A percentile compares a stretch with the other conserved stretches of the same genome.
Evolutionary conservation across 2,329 filamentous ascomycete species (phyloP).

Genomic region (Didymella exigua): DNA sequence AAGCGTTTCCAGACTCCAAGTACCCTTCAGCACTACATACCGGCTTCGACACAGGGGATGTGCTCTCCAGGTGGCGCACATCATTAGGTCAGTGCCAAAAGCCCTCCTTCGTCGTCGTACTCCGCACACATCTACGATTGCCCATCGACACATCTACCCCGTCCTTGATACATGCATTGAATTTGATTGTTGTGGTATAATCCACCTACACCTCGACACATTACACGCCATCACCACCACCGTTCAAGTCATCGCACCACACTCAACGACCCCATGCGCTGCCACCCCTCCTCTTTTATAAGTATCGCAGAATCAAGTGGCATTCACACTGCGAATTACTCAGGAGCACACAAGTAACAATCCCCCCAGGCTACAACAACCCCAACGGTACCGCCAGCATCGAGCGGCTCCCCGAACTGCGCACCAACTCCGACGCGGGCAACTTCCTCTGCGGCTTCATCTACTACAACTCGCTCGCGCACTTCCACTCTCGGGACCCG

Average conservation of each 20-base stretch:
- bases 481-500: too few relatives aligned
- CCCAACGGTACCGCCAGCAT: background rate
- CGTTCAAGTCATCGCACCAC: too few relatives aligned
- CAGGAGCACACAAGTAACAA: background rate
- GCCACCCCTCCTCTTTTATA: too few relatives aligned
- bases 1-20: background rate
- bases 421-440: conserved; percentile 39
- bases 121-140: background rate
- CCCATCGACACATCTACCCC: background rate
- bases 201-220: too few relatives aligned
- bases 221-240: too few relatives aligned
- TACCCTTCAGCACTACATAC: conserved; percentile 35
- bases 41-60: conserved; percentile 40
- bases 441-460: conserved; percentile 48
- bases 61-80: conserved; percentile 39
- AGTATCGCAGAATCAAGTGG: too few relatives aligned
- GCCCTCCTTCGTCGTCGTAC: background rate
- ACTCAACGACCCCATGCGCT: too few relatives aligned
- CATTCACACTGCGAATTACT: too few relatives aligned
- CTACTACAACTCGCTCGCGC: conserved; percentile 44
- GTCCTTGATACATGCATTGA: background rate
- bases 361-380: conserved; percentile 17
- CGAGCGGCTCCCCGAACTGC: conserved; percentile 30
- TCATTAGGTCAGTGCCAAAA: background rate
- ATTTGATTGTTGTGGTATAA: too few relatives aligned